Conservation (phyloP, 148 eudicot species). For the Rhododendron simsii region DNA sequence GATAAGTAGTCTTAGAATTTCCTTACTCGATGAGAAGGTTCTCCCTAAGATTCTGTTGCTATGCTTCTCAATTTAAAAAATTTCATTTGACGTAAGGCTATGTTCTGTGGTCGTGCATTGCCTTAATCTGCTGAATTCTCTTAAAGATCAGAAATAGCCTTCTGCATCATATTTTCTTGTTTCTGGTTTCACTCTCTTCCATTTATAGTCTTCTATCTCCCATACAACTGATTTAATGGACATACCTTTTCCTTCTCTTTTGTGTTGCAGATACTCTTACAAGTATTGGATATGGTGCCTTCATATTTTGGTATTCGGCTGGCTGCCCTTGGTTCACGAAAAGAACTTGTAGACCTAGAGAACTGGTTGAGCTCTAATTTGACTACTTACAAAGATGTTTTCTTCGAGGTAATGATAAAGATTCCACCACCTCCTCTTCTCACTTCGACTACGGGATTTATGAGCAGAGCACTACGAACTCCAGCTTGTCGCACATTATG, state of each 20-base stretch:
- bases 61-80: neutral
- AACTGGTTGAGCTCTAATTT: constrained; percentile 68
- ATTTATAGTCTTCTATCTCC: neutral
- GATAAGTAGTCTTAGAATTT: neutral
- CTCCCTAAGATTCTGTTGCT: neutral
- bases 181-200: neutral
- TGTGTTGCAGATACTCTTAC: constrained; percentile 55
- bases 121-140: neutral
- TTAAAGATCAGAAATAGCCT: neutral
- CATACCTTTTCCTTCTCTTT: neutral
- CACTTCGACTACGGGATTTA: neutral
- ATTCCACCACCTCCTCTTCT: neutral
- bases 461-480: neutral
- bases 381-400: constrained; percentile 40
- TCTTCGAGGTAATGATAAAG: constrained; percentile 56
- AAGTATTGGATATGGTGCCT: constrained; percentile 74
- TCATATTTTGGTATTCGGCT: constrained; percentile 58
- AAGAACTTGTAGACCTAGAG: constrained; percentile 77
- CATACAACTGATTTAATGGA: neutral
- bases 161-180: neutral
- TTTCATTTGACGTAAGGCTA: neutral
- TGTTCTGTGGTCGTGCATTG: neutral
- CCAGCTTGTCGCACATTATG: neutral
- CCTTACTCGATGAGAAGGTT: neutral
- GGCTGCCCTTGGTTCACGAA: constrained; percentile 69